Conservation (phyloP, 257 asterid genomes). For the Solanum dulcamara region DNA sequence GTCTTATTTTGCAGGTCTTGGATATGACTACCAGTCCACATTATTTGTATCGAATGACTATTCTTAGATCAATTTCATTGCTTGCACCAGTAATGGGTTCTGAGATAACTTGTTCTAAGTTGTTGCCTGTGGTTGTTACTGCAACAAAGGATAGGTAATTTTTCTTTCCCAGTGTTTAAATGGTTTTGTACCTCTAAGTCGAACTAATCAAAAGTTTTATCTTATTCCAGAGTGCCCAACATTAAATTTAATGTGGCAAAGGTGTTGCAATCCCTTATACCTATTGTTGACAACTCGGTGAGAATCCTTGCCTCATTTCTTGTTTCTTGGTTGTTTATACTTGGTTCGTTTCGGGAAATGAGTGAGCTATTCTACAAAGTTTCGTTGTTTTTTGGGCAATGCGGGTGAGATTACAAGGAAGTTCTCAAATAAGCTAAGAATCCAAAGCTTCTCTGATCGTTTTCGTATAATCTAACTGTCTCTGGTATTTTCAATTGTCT, state of each 20-base stretch:
- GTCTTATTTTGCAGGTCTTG: slow-evolving; percentile 40
- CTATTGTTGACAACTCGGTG: slow-evolving; percentile 56
- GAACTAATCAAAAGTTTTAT: not conserved
- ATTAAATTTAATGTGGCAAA: slow-evolving; percentile 63
- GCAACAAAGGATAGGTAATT: slow-evolving; percentile 52
- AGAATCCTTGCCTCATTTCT: slow-evolving; percentile 1
- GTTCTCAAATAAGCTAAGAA: not conserved
- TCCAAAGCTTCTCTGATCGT: not conserved
- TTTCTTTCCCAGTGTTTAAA: not conserved
- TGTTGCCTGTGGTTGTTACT: slow-evolving; percentile 60
- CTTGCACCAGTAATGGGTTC: slow-evolving; percentile 96
- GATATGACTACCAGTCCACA: slow-evolving; percentile 74
- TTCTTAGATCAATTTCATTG: slow-evolving; percentile 67
- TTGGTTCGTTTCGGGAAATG: not conserved
- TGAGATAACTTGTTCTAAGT: slow-evolving; percentile 77
- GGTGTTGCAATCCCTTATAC: slow-evolving; percentile 59
- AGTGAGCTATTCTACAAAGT: not conserved
- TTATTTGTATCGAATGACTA: slow-evolving; percentile 76
- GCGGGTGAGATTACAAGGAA: not conserved
- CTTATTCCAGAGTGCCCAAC: slow-evolving; percentile 48
- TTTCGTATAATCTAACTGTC: not conserved
- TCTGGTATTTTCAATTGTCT: not conserved
- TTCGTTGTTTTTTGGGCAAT: not conserved
- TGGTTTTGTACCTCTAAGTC: not conserved
- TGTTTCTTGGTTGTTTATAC: not conserved